Evolutionary conservation across 1,284 basidiomycete genomes (phyloP), one percentile per base, ranked within the genome.

Genomic region (Boletus sp.): DNA sequence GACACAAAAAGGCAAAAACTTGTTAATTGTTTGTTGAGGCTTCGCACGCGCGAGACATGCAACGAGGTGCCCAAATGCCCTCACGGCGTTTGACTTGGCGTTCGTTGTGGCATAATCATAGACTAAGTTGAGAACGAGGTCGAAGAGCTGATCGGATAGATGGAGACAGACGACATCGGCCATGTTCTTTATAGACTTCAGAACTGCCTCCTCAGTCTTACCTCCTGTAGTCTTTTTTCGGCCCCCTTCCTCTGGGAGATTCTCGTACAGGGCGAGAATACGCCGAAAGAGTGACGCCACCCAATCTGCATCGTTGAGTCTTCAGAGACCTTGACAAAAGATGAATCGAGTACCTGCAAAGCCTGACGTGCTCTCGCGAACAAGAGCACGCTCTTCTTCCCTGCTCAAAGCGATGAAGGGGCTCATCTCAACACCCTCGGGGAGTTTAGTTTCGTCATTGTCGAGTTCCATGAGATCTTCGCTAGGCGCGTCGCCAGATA

Each of bases 161-260:
- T 95, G 90, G 20, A 88, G 75, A 65, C 91, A 94, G 55, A 97
- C 81, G 29, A 88, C 81, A 56, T 94, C 91, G 57, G 88, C 73
- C 70, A 91, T 88, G 56, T 78, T 80, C 71, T 90, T 89, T 64
- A 94, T 77, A 23, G 89, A 83, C 59, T 85, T 89, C 49, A 94
- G 77, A 41, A 94, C 84, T 41, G 71, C 76, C 57, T 95, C 91
- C 70, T 94, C 92, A 60, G 82, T 77, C 68, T 91, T 92, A 27
- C 91, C 92, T 30, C 91, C 91, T 1, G 86, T 89, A 8, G 78
- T 84, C 56, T 90, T 84, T 69, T 76, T 81, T 66, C 81, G 79
- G 10, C 88, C 89, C 12, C 91, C 91, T 68, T 94, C 94, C 62
- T 99, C 94, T 0, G 96, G 95, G 6, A 99, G 74, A 60, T 95